Conservation (phyloP, 176 grass and related monocot species). For the Avena sativa region DNA sequence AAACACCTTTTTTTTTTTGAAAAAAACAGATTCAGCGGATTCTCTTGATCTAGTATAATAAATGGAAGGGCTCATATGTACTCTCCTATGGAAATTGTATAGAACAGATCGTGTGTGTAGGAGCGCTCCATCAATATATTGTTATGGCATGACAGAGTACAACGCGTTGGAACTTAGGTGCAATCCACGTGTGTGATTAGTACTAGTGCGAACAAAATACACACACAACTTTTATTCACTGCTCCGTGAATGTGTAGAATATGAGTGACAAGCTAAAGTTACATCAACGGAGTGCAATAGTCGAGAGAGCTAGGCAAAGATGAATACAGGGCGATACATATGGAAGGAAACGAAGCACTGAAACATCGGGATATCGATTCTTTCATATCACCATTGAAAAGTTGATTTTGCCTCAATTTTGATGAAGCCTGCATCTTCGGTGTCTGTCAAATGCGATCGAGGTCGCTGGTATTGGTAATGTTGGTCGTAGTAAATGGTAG, state of each 20-base stretch:
- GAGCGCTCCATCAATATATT: too few relatives aligned
- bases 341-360: background rate
- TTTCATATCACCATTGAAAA: background rate
- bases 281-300: background rate
- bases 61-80: too few relatives aligned
- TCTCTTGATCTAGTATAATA: too few relatives aligned
- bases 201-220: constrained; percentile 2
- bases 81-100: too few relatives aligned
- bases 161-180: background rate
- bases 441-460: constrained; percentile 25
- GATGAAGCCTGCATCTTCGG: background rate
- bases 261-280: constrained; percentile 1
- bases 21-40: too few relatives aligned
- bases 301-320: background rate
- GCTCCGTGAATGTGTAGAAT: background rate
- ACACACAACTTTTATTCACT: background rate
- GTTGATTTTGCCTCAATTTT: constrained; percentile 12
- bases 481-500: constrained; percentile 35
- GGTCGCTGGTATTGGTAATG: constrained; percentile 2
- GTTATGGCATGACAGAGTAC: too few relatives aligned
- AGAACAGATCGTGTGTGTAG: too few relatives aligned
- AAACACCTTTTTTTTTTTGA: too few relatives aligned
- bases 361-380: background rate
- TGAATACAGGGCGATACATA: background rate
- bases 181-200: background rate